phyloP scores from a whole-genome alignment of 768 basidiomycete genomes.

The Gymnopilus dilepis region DNA sequence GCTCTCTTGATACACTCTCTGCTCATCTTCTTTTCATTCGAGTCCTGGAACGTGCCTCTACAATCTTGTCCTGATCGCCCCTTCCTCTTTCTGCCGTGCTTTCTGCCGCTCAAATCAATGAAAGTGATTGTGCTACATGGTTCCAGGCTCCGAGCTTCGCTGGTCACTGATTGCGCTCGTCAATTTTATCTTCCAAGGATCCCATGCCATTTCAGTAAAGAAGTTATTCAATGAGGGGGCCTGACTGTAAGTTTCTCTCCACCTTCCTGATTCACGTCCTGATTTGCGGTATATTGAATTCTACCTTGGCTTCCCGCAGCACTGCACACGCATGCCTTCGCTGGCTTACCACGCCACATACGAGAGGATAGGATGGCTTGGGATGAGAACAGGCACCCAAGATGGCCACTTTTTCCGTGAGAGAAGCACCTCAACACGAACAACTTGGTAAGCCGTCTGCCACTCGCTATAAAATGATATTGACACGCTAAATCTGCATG shows the following conservation, averaged over 20 bases:
- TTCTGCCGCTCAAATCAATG: conserved; percentile 12
- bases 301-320: conserved; percentile 14
- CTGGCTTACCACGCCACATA: conserved; percentile 10
- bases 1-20: background rate
- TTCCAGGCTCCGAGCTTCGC: conserved; percentile 2
- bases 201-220: conserved; percentile 4
- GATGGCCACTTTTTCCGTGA: conserved; percentile 11
- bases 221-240: background rate
- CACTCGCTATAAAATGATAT: conserved; percentile 16
- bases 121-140: conserved; percentile 4
- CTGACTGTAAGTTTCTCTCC: conserved; percentile 2
- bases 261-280: conserved; percentile 5
- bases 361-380: conserved; percentile 4
- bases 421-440: background rate
- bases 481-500: conserved; percentile 17
- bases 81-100: background rate
- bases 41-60: conserved; percentile 1
- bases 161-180: background rate
- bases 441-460: background rate
- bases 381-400: conserved; percentile 10
- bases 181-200: background rate
- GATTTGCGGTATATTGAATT: conserved; percentile 4
- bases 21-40: conserved; percentile 2
- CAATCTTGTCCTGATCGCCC: background rate
- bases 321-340: conserved; percentile 14